A percentile compares a stretch with the other conserved stretches of the same genome.
Evolutionary conservation across 179 eudicot species (phyloP).

Genomic region (Silene vulgaris): DNA sequence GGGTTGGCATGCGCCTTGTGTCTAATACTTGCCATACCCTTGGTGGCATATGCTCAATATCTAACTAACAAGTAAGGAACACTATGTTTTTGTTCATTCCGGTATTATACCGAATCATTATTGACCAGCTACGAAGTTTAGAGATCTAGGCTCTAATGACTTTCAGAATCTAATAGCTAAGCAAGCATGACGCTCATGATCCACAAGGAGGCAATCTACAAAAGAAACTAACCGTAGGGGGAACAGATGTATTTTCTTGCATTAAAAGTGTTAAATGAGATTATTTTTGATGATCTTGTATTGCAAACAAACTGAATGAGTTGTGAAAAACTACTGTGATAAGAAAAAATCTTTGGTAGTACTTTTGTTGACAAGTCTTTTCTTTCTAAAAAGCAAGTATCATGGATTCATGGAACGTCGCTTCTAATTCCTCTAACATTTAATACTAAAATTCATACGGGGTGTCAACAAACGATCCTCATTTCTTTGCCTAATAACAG

Average conservation of each 20-base stretch:
- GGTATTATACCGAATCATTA: not conserved
- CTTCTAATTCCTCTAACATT: no score
- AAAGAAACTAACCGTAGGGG: constrained; percentile 6
- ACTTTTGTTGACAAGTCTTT: not conserved
- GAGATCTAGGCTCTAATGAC: constrained; percentile 1
- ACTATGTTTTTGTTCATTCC: not conserved
- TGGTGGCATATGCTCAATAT: constrained; percentile 24
- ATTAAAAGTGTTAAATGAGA: no score
- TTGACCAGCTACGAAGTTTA: not conserved
- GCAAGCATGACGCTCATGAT: not conserved
- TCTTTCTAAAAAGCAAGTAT: not conserved
- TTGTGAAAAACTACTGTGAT: not conserved
- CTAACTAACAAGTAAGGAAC: constrained; percentile 18
- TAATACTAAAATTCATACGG: no score
- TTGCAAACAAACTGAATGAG: not conserved
- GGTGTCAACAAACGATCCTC: not conserved
- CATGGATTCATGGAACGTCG: not conserved
- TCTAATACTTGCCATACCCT: constrained; percentile 29
- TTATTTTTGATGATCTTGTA: not conserved
- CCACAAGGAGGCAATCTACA: not conserved
- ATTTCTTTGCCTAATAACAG: not conserved
- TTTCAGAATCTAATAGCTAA: not conserved
- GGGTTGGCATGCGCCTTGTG: constrained; percentile 29
- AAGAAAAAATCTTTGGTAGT: not conserved
- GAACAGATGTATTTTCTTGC: not conserved